Base-by-base conservation (phyloP, 2,329 filamentous ascomycete species). In the Xylariaceae sp. region DNA sequence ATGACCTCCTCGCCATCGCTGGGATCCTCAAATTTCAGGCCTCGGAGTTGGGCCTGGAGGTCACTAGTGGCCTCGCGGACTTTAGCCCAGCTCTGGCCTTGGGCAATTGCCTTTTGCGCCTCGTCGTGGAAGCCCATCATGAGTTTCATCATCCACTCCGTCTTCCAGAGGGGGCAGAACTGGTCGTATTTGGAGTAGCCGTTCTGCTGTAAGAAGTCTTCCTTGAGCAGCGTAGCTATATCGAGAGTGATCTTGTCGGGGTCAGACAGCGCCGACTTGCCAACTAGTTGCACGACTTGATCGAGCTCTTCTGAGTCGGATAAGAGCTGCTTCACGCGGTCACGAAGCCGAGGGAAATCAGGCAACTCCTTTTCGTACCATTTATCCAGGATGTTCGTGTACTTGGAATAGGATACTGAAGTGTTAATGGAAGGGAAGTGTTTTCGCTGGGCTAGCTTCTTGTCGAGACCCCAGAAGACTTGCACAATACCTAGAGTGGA, bases 381-480 rank as follows among this genome's bases (percentile, higher is more conserved):
- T 73, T 88, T 91, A 76, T 97, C 91, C 49, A 99, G 82, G 40
- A 89, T 80, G 57, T 72, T 85, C 43, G 87, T 95, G 78, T 99
- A 99, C 79, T 99, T 99, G 81, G 86, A 92, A 84, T 99, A 99
- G 62, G 90, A 96, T 63, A 89, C 78, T 18, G 85, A 84, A 8
- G 94, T 97, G 80, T 99, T 99, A 79, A 99, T 92, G 30, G 92
- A 96, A 5, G 94, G 94, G 81, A 99, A 99, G 75, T 99, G 94
- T 78, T 99, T 99, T 67, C 94, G 87, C 77, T 97, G 94, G 19
- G 94, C 94, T 56, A 99, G 86, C 80, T 97, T 97, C 87, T 99
- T 97, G 80, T 99, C 94, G 47, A 97, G 83, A 81, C 94, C 94
- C 94, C 94, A 99, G 79, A 99, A 99, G 64, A 99, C 94, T 73